Evolutionary conservation across 371 early-diverging fungal genomes (phyloP), one percentile per base, ranked within the genome.

Genomic region (Apophysomyces variabilis): DNA sequence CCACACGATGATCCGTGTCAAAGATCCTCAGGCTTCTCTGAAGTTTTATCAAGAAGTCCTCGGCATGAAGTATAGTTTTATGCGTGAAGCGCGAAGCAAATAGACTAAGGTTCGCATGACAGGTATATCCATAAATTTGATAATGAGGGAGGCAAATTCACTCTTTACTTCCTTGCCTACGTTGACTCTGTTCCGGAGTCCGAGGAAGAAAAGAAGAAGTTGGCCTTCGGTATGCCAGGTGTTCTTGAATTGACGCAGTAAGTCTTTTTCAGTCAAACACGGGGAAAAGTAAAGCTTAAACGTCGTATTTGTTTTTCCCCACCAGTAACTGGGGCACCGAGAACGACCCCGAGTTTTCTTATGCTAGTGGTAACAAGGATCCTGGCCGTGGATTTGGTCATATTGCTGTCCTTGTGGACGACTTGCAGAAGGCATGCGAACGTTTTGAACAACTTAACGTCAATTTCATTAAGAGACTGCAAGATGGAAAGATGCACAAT

Each of bases 301-400:
- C 61, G 14, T 35, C 50, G 14, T 50, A 21, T 56, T 18, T 44
- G 36, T 38, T 26, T 14, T 38, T 26, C 18, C 32, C 65, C 56
- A 44, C 26, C 41, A 87, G 87, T 77, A 94, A 94, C 82, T 93
- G 92, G 87, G 94, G 94, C 16, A 93, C 93, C n/a, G 94, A 95
- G 69, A 73, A 81, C 16, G 89, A 94, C 66, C 65, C 78, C 11
- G 69, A 76, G 18, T 90, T 92, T 68, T 77, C 85, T 6, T 94
- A 94, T 74, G 77, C 85, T 62, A 92, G 84, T 62, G 94, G 94
- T 46, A 95, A 95, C 75, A 82, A 82, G 62, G 91, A 94, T 16
- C 69, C 69, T 14, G 79, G 82, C 2, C 83, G 85, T 54, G 93
- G 93, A 14, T 95, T 91, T 61, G 96, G 95, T 13, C 96, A 95